Percentiles rank a stretch among this genome's conserved stretches.
These are phyloP conservation scores for Dactylonectria macrodidyma DNA, from an alignment of 2,329 filamentous ascomycete species.

Conservation along the genomic window DNA sequence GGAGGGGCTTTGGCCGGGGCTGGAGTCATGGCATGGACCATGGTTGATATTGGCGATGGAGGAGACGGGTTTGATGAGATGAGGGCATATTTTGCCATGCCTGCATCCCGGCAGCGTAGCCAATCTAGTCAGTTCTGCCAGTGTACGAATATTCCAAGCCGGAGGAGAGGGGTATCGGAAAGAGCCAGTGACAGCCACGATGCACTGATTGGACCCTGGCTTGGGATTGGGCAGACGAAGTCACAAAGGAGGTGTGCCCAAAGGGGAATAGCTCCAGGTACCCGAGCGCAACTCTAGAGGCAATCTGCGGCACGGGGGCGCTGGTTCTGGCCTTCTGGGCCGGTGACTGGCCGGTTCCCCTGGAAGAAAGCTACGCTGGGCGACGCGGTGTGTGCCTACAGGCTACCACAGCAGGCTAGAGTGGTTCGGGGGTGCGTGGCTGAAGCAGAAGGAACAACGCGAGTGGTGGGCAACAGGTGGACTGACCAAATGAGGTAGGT, in stretches of 20 bases:
- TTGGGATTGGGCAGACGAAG: conserved; percentile 24
- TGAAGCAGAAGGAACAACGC: not conserved
- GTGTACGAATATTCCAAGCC: not conserved
- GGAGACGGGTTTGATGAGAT: conserved; percentile 18
- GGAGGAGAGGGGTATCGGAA: not conserved
- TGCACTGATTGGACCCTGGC: conserved; percentile 30
- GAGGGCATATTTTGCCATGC: conserved; percentile 29
- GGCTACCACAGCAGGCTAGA: not conserved
- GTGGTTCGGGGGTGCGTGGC: not conserved
- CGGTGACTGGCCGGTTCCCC: conserved; percentile 32
- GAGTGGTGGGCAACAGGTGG: not conserved
- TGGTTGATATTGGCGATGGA: conserved; percentile 16
- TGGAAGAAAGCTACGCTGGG: not conserved
- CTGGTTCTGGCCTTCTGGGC: not conserved
- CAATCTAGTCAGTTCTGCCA: not conserved
- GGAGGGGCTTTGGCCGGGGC: conserved; percentile 6
- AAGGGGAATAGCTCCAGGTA: conserved; percentile 41
- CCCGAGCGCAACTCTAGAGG: conserved; percentile 34
- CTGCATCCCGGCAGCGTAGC: conserved; percentile 19
- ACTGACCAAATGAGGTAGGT: conserved; percentile 12
- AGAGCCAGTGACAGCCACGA: conserved; percentile 2
- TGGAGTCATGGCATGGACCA: conserved; percentile 2
- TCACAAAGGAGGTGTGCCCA: conserved; percentile 29
- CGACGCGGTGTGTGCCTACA: not conserved
- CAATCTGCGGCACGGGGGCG: conserved; percentile 26